These are phyloP conservation scores for Podosphaera fusca DNA, from an alignment of 2,329 filamentous ascomycete species.

Conservation along the genomic window DNA sequence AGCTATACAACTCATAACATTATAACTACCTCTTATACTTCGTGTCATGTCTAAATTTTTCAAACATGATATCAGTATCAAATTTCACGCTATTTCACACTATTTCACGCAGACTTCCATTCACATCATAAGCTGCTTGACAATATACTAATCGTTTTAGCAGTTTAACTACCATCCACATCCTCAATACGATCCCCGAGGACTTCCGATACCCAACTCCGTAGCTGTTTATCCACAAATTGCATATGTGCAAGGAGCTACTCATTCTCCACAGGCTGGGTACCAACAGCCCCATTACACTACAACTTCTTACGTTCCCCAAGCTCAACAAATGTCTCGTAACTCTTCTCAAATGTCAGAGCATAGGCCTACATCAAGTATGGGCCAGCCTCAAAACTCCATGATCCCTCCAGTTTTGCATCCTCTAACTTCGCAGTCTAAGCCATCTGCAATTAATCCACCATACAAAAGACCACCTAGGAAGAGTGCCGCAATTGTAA, in stretches of 20 bases:
- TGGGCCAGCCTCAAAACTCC: conserved; percentile 16
- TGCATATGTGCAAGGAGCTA: conserved; percentile 25
- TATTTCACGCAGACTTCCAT: no score
- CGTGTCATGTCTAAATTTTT: no score
- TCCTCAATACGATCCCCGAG: conserved; percentile 26
- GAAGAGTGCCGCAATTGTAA: conserved; percentile 56
- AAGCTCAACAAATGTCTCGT: conserved; percentile 53
- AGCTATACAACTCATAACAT: no score
- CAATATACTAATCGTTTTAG: conserved; percentile 27
- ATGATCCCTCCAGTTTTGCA: conserved; percentile 17
- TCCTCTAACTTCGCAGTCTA: conserved; percentile 34
- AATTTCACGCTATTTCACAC: no score
- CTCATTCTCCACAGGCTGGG: conserved; percentile 23
- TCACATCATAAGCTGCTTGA: conserved; percentile 26
- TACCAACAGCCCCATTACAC: conserved; percentile 22
- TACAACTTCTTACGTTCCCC: conserved; percentile 19
- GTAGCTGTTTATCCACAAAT: conserved; percentile 20
- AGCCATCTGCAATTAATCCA: conserved; percentile 20
- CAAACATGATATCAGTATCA: no score
- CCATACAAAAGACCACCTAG: conserved; percentile 13
- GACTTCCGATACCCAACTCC: conserved; percentile 19
- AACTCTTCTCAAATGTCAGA: conserved; percentile 62
- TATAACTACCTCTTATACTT: no score
- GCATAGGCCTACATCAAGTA: conserved; percentile 24
- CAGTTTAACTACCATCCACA: conserved; percentile 34